These are phyloP conservation scores for Trypanosomatidae sp. DNA, from an alignment of 208 protist genomes.

Conservation along the genomic window DNA sequence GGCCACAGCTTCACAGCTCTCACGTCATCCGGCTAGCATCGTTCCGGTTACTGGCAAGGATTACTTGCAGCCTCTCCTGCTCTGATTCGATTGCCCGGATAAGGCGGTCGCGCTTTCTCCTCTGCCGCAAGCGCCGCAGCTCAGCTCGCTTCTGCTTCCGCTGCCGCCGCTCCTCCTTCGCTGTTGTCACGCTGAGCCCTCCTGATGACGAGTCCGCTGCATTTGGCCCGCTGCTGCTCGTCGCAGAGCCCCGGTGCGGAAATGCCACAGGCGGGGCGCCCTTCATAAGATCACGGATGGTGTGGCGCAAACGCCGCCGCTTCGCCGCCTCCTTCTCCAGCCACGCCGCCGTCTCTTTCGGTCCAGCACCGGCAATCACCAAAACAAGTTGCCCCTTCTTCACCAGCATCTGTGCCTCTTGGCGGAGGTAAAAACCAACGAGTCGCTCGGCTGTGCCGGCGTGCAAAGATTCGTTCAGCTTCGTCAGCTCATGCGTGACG, in stretches of 20 bases:
- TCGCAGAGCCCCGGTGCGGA: background rate
- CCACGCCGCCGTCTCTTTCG: constrained; percentile 62
- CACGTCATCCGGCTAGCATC: constrained; percentile 36
- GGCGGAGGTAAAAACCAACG: constrained; percentile 68
- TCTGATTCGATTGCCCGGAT: constrained; percentile 73
- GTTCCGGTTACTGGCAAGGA: constrained; percentile 46
- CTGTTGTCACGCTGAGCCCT: background rate
- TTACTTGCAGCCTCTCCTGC: constrained; percentile 73
- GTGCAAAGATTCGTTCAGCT: constrained; percentile 90
- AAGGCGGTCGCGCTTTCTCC: constrained; percentile 37
- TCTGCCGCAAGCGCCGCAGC: constrained; percentile 22
- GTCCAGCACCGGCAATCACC: constrained; percentile 70
- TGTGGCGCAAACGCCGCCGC: constrained; percentile 53
- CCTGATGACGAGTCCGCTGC: background rate
- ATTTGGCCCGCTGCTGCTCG: background rate
- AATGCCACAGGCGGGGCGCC: background rate
- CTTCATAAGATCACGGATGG: constrained; percentile 38
- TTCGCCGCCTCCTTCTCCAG: constrained; percentile 53
- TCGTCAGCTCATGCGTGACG: constrained; percentile 89
- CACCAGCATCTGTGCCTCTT: constrained; percentile 68
- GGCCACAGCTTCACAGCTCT: background rate
- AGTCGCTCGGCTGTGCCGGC: constrained; percentile 76
- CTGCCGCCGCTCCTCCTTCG: background rate
- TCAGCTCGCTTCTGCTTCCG: constrained; percentile 11
- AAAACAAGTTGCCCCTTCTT: constrained; percentile 84